Conservation (phyloP, 805 yeast genomes). For the Sugiyamaella smithiae region DNA sequence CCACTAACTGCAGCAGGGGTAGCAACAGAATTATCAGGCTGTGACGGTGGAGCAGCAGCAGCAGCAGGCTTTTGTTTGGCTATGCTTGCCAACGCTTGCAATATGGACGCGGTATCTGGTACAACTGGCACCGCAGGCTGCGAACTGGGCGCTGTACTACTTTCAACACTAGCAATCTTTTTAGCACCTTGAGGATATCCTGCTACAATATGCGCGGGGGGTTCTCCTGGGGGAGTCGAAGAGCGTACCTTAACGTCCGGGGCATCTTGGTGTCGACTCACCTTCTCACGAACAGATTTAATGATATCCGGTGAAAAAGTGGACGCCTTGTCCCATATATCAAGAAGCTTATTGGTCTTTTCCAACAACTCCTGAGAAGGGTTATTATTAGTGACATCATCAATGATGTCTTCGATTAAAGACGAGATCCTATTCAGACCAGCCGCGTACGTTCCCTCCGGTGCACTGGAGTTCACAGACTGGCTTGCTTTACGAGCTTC, state of each 20-base stretch:
- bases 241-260: conserved; percentile 36
- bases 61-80: conserved; percentile 45
- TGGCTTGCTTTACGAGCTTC: conserved; percentile 60
- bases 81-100: conserved; percentile 67
- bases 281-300: conserved; percentile 51
- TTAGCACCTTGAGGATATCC: conserved; percentile 13
- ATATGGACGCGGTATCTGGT: conserved; percentile 58
- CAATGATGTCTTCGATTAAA: conserved; percentile 60
- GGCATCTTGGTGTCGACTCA: conserved; percentile 38
- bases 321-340: conserved; percentile 86
- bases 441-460: conserved; percentile 70
- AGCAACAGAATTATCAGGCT: background rate
- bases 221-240: conserved; percentile 69
- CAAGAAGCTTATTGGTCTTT: conserved; percentile 79
- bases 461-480: conserved; percentile 47
- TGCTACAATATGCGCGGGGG: conserved; percentile 42
- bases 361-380: conserved; percentile 37
- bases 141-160: conserved; percentile 7
- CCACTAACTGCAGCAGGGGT: conserved; percentile 20
- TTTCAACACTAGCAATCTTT: background rate
- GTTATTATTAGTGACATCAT: conserved; percentile 43
- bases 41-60: conserved; percentile 7
- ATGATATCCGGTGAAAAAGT: conserved; percentile 65
- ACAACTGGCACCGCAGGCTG: conserved; percentile 26
- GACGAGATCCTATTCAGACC: conserved; percentile 66